These are phyloP conservation scores for Penicillium sp. DNA, from an alignment of 2,329 filamentous ascomycete genomes.

Conservation along the genomic window DNA sequence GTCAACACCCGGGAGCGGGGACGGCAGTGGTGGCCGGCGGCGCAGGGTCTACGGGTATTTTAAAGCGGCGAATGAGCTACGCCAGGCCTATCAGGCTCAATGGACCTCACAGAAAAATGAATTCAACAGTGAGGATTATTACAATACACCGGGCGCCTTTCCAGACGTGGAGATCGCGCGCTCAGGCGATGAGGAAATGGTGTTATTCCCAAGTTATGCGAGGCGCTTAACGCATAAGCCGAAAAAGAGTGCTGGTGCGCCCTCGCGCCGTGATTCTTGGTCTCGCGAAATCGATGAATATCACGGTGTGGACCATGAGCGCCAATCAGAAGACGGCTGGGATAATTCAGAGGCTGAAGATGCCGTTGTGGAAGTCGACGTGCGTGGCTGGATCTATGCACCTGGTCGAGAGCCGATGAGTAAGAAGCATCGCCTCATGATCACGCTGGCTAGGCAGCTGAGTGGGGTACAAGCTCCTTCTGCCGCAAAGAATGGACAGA, in stretches of 20 bases:
- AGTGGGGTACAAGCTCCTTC: slow-evolving; percentile 81
- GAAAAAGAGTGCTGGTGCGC: slow-evolving; percentile 28
- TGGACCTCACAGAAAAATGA: slow-evolving; percentile 49
- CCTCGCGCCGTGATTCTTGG: slow-evolving; percentile 28
- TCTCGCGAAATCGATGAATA: slow-evolving; percentile 39
- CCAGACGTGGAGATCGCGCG: slow-evolving; percentile 79
- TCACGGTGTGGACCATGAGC: slow-evolving; percentile 48
- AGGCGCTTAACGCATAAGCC: slow-evolving; percentile 61
- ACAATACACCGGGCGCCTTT: slow-evolving; percentile 70
- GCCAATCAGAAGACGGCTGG: slow-evolving; percentile 75
- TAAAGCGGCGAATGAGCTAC: slow-evolving; percentile 68
- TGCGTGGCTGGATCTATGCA: slow-evolving; percentile 91
- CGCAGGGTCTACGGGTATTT: slow-evolving; percentile 73
- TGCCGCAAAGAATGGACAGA: slow-evolving; percentile 30
- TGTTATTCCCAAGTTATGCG: slow-evolving; percentile 92
- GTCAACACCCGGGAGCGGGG: slow-evolving; percentile 24
- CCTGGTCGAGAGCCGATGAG: slow-evolving; percentile 82
- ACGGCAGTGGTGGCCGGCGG: slow-evolving; percentile 58
- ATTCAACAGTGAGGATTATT: slow-evolving; percentile 45
- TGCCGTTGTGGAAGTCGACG: slow-evolving; percentile 88
- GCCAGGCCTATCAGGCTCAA: slow-evolving; percentile 63
- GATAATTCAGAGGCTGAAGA: slow-evolving; percentile 75
- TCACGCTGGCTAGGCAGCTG: slow-evolving; percentile 81
- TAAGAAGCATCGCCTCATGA: slow-evolving; percentile 78
- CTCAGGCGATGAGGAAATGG: slow-evolving; percentile 84